phyloP scores from a whole-genome alignment of 257 asterid genomes.

The Solanum chiquidenum region DNA sequence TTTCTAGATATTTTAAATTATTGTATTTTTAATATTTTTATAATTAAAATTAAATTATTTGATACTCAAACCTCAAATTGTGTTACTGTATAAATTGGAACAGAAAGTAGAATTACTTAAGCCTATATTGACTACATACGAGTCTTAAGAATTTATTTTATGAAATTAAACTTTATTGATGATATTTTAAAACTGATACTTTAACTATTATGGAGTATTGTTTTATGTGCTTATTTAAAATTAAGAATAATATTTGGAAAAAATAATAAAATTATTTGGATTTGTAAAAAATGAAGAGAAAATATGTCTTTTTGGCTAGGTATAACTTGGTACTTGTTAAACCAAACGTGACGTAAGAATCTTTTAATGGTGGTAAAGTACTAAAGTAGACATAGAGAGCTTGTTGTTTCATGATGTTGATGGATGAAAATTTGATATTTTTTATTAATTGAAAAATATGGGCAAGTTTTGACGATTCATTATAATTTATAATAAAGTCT shows the following conservation, averaged over 20 bases:
- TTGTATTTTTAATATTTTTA: too few relatives aligned
- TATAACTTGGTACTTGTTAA: background rate
- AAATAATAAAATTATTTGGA: background rate
- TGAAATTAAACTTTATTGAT: background rate
- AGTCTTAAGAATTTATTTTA: background rate
- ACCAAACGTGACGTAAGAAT: background rate
- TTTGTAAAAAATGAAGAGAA: background rate
- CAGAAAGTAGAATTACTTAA: background rate
- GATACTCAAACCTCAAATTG: too few relatives aligned
- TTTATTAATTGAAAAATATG: background rate
- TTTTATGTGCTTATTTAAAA: background rate
- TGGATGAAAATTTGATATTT: background rate
- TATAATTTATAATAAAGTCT: background rate
- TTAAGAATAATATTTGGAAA: background rate
- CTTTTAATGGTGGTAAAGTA: background rate
- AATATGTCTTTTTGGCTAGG: background rate
- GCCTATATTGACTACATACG: background rate
- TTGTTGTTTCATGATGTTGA: background rate
- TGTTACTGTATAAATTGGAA: too few relatives aligned
- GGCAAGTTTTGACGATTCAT: background rate
- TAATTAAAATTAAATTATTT: too few relatives aligned
- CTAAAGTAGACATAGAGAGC: background rate
- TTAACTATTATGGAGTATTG: background rate
- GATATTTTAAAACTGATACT: background rate
- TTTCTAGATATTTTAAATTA: too few relatives aligned